These are phyloP conservation scores for Incumbomyces delicatus DNA, from an alignment of 2,329 filamentous ascomycete genomes.

Conservation along the genomic window DNA sequence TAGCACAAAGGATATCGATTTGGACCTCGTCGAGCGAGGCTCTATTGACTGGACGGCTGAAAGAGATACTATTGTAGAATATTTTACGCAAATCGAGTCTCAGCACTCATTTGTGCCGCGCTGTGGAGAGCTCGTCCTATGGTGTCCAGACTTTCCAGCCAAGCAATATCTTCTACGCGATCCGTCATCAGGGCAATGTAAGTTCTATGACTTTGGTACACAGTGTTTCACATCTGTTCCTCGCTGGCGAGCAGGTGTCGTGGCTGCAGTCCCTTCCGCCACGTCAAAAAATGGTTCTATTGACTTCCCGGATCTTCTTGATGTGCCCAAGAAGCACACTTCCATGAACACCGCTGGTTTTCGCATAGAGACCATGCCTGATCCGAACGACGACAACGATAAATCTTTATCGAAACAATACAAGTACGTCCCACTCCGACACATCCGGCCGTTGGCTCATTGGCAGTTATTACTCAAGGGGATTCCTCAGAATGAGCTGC, in stretches of 20 bases:
- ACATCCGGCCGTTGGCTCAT: slow-evolving; percentile 45
- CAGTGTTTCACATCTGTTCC: slow-evolving; percentile 30
- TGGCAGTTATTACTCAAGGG: slow-evolving; percentile 42
- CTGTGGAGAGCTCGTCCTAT: slow-evolving; percentile 48
- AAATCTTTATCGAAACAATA: slow-evolving; percentile 46
- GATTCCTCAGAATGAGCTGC: slow-evolving; percentile 33
- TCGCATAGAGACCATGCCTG: slow-evolving; percentile 47
- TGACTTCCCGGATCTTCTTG: slow-evolving; percentile 37
- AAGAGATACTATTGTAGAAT: slow-evolving; percentile 27
- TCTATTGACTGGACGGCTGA: slow-evolving; percentile 51
- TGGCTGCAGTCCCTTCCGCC: slow-evolving; percentile 43
- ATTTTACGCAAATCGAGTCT: slow-evolving; percentile 33
- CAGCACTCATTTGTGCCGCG: slow-evolving; percentile 45
- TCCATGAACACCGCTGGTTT: slow-evolving; percentile 45
- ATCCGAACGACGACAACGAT: slow-evolving; percentile 37
- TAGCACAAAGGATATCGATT: slow-evolving; percentile 29
- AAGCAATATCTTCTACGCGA: slow-evolving; percentile 31
- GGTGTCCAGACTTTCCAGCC: slow-evolving; percentile 28
- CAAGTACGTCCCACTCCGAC: slow-evolving; percentile 45
- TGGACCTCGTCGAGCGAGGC: slow-evolving; percentile 38
- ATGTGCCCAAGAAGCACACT: slow-evolving; percentile 29
- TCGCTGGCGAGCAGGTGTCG: slow-evolving; percentile 47
- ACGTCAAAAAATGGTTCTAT: slow-evolving; percentile 19
- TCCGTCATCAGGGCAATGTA: slow-evolving; percentile 20
- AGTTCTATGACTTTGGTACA: slow-evolving; percentile 27